A percentile compares a stretch with the other conserved stretches of the same genome.
phyloP scores from a whole-genome alignment of 176 grass and related monocot genomes.

The Aegilops tauschii region DNA sequence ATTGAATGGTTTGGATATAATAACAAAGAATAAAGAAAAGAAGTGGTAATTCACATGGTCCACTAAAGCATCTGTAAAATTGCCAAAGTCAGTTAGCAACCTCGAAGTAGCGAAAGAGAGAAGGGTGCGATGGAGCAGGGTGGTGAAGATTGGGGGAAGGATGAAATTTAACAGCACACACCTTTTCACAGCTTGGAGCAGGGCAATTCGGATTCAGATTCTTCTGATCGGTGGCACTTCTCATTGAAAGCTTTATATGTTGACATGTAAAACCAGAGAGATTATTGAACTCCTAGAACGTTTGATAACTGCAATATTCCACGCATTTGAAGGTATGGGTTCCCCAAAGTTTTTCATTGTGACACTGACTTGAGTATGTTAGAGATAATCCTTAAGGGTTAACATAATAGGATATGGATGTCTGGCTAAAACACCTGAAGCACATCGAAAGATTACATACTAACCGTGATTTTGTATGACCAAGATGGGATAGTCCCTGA shows the following conservation, averaged over 20 bases:
- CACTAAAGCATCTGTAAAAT: conserved; percentile 46
- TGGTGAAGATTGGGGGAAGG: background rate
- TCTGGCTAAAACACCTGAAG: no score
- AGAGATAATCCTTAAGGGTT: no score
- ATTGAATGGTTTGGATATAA: no score
- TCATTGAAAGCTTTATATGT: conserved; percentile 28
- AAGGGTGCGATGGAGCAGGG: background rate
- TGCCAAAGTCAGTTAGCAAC: conserved; percentile 5
- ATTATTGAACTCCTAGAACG: conserved; percentile 62
- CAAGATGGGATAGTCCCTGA: no score
- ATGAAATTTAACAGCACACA: background rate
- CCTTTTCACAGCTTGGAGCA: conserved; percentile 28
- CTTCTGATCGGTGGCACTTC: conserved; percentile 28
- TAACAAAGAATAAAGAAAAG: no score
- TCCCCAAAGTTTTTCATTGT: conserved; percentile 99
- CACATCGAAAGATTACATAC: no score
- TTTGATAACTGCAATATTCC: no score
- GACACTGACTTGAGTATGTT: conserved; percentile 42
- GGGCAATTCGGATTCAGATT: conserved; percentile 27
- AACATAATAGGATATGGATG: no score
- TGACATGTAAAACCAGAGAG: conserved; percentile 2
- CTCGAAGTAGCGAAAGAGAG: background rate
- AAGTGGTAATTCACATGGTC: conserved; percentile 53
- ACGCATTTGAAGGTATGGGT: conserved; percentile 94
- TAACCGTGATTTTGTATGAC: no score